Evolutionary conservation across 495 filamentous ascomycete species (phyloP).

Genomic region (Mytilinidion resinicola): DNA sequence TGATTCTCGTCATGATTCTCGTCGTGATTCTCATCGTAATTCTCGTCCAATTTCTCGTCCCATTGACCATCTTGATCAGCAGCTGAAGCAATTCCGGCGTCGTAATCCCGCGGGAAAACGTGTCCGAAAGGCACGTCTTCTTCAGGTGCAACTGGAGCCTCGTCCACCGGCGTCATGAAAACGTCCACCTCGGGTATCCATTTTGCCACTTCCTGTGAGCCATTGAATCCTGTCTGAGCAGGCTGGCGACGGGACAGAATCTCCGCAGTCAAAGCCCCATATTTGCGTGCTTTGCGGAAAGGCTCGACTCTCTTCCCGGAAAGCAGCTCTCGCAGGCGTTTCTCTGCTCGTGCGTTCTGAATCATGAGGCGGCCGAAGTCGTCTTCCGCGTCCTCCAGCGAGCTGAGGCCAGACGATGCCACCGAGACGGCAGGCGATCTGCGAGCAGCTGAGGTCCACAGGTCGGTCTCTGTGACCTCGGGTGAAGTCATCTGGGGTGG

Average conservation of each 20-base stretch:
- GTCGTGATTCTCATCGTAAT: too few species aligned
- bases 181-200: constrained; percentile 1
- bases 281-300: constrained; percentile 34
- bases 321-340: constrained; percentile 31
- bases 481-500: constrained; percentile 8
- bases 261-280: constrained; percentile 29
- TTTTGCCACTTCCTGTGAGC: constrained; percentile 21
- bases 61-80: too few species aligned
- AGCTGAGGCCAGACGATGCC: constrained; percentile 29
- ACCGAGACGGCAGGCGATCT: constrained; percentile 9
- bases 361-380: constrained; percentile 34
- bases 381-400: constrained; percentile 34
- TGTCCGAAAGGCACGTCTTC: constrained; percentile 29
- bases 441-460: constrained; percentile 25
- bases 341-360: constrained; percentile 31
- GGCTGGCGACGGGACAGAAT: not conserved
- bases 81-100: constrained; percentile 36
- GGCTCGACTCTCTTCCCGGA: constrained; percentile 21
- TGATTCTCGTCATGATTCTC: too few species aligned
- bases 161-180: not conserved
- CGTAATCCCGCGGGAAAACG: constrained; percentile 48
- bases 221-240: too few species aligned
- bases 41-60: too few species aligned
- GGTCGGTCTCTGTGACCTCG: not conserved
- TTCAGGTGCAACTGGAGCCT: constrained; percentile 1